Evolutionary conservation across 352 stramenopile genomes (phyloP).

Genomic region (Saprolegnia parasitica): DNA sequence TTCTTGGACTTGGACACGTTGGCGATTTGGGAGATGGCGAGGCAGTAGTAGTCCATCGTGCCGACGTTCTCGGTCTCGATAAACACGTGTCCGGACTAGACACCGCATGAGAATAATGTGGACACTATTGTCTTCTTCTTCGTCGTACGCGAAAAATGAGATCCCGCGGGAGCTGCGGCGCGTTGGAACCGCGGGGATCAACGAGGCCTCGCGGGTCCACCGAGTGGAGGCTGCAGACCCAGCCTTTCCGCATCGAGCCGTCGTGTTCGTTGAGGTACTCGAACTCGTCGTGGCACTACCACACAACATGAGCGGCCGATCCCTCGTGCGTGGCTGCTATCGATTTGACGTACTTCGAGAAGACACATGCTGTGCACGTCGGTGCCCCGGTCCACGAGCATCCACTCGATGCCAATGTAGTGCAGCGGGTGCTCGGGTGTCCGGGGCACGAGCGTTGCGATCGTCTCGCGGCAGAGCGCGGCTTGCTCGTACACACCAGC

Average conservation of each 20-base stretch:
- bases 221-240: not conserved
- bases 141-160: not conserved
- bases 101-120: not conserved
- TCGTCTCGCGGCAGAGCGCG: not conserved
- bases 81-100: not conserved
- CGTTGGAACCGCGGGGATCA: not conserved
- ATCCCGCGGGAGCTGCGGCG: not conserved
- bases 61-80: not conserved
- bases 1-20: not conserved
- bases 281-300: not conserved
- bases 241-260: not conserved
- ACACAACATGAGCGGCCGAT: no score
- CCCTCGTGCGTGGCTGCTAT: no score
- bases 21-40: not conserved
- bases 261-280: not conserved
- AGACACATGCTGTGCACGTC: not conserved
- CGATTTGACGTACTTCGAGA: not conserved
- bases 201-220: not conserved
- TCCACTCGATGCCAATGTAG: slow-evolving; percentile 1
- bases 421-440: not conserved
- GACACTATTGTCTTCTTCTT: no score
- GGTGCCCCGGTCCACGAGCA: not conserved
- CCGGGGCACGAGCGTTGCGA: not conserved
- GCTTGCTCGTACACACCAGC: not conserved
- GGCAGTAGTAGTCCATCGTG: not conserved